These are phyloP conservation scores for Candida sanyiensis DNA, from an alignment of 805 yeast species.

Conservation along the genomic window DNA sequence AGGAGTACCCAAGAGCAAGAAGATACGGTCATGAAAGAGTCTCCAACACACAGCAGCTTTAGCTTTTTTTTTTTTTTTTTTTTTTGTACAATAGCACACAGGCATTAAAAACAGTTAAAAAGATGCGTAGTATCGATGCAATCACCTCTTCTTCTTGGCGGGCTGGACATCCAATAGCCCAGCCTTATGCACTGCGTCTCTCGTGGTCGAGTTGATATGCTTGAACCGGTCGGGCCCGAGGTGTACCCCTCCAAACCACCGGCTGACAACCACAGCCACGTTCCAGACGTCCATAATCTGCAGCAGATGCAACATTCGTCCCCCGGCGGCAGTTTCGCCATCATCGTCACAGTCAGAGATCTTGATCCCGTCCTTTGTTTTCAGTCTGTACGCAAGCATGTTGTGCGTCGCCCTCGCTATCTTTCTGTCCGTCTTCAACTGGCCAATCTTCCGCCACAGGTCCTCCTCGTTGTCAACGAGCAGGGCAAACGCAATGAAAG, in stretches of 20 bases:
- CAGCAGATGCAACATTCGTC: slow-evolving; percentile 72
- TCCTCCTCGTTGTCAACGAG: slow-evolving; percentile 61
- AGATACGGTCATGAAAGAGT: slow-evolving; percentile 15
- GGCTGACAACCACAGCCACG: slow-evolving; percentile 65
- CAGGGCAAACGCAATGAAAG: slow-evolving; percentile 73
- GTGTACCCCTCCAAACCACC: slow-evolving; percentile 93
- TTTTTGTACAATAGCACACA: too few relatives aligned
- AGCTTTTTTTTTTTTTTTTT: too few relatives aligned
- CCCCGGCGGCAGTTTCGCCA: slow-evolving; percentile 96
- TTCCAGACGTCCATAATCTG: slow-evolving; percentile 74
- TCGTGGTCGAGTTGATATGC: slow-evolving; percentile 83
- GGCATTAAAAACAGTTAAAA: too few relatives aligned
- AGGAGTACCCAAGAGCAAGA: slow-evolving; percentile 15
- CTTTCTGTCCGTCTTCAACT: slow-evolving; percentile 57
- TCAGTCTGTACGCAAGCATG: slow-evolving; percentile 84
- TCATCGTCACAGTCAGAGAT: slow-evolving; percentile 92
- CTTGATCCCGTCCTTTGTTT: slow-evolving; percentile 42
- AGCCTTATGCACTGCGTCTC: slow-evolving; percentile 74
- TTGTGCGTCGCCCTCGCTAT: slow-evolving; percentile 68
- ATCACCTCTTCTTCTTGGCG: slow-evolving; percentile 27
- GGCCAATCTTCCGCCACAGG: slow-evolving; percentile 46
- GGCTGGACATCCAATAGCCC: slow-evolving; percentile 36
- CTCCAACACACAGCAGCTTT: too few relatives aligned
- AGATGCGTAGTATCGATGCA: too few relatives aligned
- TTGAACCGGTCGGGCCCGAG: slow-evolving; percentile 92